phyloP scores from a whole-genome alignment of 1,139 yeast genomes.

The Ogataea hybrid region DNA sequence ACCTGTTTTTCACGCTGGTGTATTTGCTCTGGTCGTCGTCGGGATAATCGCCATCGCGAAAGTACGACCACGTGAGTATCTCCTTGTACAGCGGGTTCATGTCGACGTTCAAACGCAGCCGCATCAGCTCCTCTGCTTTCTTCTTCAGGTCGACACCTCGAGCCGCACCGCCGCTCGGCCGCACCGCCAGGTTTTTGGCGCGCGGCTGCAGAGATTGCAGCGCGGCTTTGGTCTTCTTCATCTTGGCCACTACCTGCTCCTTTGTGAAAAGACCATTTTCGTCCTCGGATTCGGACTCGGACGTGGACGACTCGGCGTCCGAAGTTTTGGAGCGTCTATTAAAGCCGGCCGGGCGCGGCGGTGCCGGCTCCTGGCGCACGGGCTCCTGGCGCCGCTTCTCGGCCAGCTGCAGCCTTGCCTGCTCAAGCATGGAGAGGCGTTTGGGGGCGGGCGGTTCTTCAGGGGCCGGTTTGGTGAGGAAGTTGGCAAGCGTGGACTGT shows the following conservation, averaged over 20 bases:
- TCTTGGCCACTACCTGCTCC: conserved; percentile 31
- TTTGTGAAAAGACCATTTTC: conserved; percentile 29
- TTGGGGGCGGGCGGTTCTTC: conserved; percentile 14
- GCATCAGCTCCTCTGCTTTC: conserved; percentile 73
- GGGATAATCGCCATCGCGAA: conserved; percentile 57
- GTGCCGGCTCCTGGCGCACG: conserved; percentile 43
- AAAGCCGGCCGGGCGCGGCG: conserved; percentile 85
- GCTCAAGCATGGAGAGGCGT: conserved; percentile 30
- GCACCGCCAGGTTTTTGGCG: conserved; percentile 2
- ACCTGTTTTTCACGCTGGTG: conserved; percentile 42
- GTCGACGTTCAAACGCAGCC: conserved; percentile 75
- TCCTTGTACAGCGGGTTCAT: conserved; percentile 70
- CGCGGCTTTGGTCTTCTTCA: conserved; percentile 27
- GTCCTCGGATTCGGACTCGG: conserved; percentile 25
- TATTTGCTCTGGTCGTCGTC: conserved; percentile 39
- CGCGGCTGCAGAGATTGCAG: conserved; percentile 27
- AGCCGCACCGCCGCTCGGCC: background rate
- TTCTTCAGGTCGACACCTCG: conserved; percentile 39
- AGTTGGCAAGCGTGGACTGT: conserved; percentile 18
- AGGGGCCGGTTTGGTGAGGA: conserved; percentile 8
- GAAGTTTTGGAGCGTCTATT: conserved; percentile 37
- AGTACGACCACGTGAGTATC: conserved; percentile 78
- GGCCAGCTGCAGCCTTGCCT: conserved; percentile 36
- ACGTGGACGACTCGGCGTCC: conserved; percentile 23
- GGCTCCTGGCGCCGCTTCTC: conserved; percentile 31